phyloP scores from a whole-genome alignment of 768 basidiomycete genomes.

The Mycena indigotica region DNA sequence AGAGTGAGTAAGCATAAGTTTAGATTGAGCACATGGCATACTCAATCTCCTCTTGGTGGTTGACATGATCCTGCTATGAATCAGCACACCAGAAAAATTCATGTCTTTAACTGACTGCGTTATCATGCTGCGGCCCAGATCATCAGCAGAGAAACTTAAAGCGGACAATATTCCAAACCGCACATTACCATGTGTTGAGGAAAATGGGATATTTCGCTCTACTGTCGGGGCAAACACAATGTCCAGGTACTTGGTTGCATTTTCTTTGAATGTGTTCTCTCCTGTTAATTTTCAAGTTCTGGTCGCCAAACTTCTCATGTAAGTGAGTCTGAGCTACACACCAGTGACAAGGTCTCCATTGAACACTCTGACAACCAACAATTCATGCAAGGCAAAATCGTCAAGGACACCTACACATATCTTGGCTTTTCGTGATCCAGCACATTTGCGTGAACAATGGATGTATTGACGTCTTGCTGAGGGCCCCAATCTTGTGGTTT shows the following conservation, averaged over 20 bases:
- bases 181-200: conserved; percentile 12
- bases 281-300: conserved; percentile 2
- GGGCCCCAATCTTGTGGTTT: background rate
- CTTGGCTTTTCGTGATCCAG: conserved; percentile 17
- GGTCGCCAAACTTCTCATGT: too few species aligned
- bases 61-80: conserved; percentile 14
- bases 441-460: conserved; percentile 12
- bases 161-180: too few species aligned
- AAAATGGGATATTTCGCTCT: conserved; percentile 8
- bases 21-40: background rate
- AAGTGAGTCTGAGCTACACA: too few species aligned
- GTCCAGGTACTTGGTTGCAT: conserved; percentile 12
- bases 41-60: conserved; percentile 22
- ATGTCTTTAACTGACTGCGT: conserved; percentile 5
- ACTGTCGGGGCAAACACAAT: conserved; percentile 6
- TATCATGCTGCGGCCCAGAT: conserved; percentile 22
- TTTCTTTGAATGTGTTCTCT: conserved; percentile 2
- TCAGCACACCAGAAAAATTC: background rate
- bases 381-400: background rate
- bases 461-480: conserved; percentile 15
- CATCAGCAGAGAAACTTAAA: too few species aligned
- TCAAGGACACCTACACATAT: conserved; percentile 3
- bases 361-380: conserved; percentile 2
- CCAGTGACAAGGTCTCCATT: conserved; percentile 17
- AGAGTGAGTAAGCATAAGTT: background rate